A percentile compares a stretch with the other conserved stretches of the same genome.
phyloP scores from a whole-genome alignment of 352 stramenopile species.

The Thraustochytrium striatum region DNA sequence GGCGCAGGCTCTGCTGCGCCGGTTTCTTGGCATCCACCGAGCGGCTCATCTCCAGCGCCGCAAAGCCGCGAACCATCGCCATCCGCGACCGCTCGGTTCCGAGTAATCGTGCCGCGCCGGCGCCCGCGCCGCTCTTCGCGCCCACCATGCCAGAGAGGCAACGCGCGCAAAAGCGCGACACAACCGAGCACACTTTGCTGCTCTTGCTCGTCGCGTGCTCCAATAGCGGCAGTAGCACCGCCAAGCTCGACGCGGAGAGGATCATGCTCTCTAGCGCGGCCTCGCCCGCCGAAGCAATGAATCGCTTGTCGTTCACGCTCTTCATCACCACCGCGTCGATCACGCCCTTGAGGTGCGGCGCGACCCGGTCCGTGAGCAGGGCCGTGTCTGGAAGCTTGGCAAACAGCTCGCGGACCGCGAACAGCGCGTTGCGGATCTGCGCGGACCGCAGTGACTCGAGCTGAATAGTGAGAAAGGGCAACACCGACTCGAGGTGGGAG shows the following conservation, averaged over 20 bases:
- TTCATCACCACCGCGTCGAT: constrained; percentile 28
- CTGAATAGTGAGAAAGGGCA: constrained; percentile 13
- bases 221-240: constrained; percentile 1
- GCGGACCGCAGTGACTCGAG: constrained; percentile 39
- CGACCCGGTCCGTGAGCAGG: not conserved
- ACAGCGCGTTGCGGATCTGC: constrained; percentile 36
- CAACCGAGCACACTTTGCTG: constrained; percentile 34
- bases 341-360: not conserved
- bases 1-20: constrained; percentile 11
- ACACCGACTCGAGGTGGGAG: not conserved
- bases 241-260: not conserved
- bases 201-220: constrained; percentile 18
- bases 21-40: constrained; percentile 42
- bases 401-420: constrained; percentile 27
- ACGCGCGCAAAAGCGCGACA: not conserved
- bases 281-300: constrained; percentile 38
- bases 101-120: not conserved
- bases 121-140: not conserved
- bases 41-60: constrained; percentile 12
- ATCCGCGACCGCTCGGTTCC: not conserved
- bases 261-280: constrained; percentile 27
- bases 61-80: not conserved
- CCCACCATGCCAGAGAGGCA: constrained; percentile 2
- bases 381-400: not conserved
- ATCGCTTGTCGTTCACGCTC: constrained; percentile 41